phyloP scores from a whole-genome alignment of 1,139 yeast genomes.

The Lodderomyces parapsilosis region DNA sequence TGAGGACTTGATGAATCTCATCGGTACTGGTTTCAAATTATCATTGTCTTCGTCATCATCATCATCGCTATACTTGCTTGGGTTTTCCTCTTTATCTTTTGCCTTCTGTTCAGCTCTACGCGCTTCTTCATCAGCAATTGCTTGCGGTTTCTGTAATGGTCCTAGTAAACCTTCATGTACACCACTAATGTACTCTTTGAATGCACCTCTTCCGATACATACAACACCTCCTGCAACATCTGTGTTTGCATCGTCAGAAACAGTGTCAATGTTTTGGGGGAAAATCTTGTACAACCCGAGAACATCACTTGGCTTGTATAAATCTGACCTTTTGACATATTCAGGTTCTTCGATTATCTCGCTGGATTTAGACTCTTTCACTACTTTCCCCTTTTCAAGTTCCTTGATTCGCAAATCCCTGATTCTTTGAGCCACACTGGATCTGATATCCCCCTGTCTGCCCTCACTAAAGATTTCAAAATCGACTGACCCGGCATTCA shows the following conservation, averaged over 20 bases:
- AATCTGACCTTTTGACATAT: conserved; percentile 31
- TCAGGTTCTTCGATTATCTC: conserved; percentile 16
- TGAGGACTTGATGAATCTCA: conserved; percentile 59
- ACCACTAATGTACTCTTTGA: conserved; percentile 87
- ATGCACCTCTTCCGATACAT: conserved; percentile 94
- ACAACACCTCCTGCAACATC: conserved; percentile 74
- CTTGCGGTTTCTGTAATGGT: conserved; percentile 70
- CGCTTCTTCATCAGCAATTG: conserved; percentile 28
- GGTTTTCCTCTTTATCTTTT: conserved; percentile 47
- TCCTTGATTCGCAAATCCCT: conserved; percentile 57
- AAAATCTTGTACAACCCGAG: conserved; percentile 54
- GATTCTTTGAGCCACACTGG: conserved; percentile 77
- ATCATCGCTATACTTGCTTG: conserved; percentile 24
- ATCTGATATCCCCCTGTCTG: conserved; percentile 87
- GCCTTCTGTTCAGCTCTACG: conserved; percentile 20
- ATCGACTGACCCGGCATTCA: conserved; percentile 86
- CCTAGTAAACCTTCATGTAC: conserved; percentile 94
- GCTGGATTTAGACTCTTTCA: background rate
- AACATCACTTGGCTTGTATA: conserved; percentile 53
- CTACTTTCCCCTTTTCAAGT: conserved; percentile 11
- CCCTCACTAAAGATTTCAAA: conserved; percentile 72
- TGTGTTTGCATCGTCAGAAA: conserved; percentile 46
- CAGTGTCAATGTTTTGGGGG: conserved; percentile 32
- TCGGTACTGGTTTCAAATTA: conserved; percentile 47
- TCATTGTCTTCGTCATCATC: conserved; percentile 17